Base-by-base conservation (phyloP, 345 rosid species). In the Syzygium oleosum region DNA sequence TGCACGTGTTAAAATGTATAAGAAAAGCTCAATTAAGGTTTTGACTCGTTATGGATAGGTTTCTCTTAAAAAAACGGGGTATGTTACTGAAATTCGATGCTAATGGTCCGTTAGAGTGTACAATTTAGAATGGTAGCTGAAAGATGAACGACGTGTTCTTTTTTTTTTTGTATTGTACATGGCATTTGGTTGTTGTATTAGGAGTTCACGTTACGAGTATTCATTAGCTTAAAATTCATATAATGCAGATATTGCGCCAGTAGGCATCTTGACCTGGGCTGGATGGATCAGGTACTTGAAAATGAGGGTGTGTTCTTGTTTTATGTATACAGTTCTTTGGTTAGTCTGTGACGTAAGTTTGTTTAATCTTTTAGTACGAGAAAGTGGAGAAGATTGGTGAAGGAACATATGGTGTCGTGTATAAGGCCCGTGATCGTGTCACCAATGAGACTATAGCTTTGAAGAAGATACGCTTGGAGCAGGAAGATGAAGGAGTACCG, bases 341-440 rank as follows among this genome's bases (percentile, higher is more conserved):
- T 63, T 25, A 73, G 83, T 73, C 56, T 54, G 52, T 87, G 78
- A 65, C n/a, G 23, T 58, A 22, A 31, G 84, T 79, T 83, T 59
- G 68, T 10, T 84, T 34, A 9, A 51, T 87, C 68, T 86, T 89
- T 68, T 91, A 98, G 99, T 98, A 96, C 78, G 99, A 96, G 96
- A 98, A 98, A 91, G 99, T 98, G 80, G 99, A 96, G 94, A 98
- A 98, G 94, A 98, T 98, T 53, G 99, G 99, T 85, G 99, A 98
- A 91, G 99, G 99, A 86, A 98, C 99, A 9, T 98, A 98, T 86
- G 99, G 99, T 43, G 99, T 98, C 80, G 99, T 98, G 68, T 98
- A 98, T 87, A 98, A 98, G 93, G 99, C 99, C 85, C 94, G 98
- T 19, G 98, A 98, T 85, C 98, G 98, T 49, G 49, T 89, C 86